These are phyloP conservation scores for Syzygium aromaticum DNA, from an alignment of 345 rosid species.

Conservation along the genomic window DNA sequence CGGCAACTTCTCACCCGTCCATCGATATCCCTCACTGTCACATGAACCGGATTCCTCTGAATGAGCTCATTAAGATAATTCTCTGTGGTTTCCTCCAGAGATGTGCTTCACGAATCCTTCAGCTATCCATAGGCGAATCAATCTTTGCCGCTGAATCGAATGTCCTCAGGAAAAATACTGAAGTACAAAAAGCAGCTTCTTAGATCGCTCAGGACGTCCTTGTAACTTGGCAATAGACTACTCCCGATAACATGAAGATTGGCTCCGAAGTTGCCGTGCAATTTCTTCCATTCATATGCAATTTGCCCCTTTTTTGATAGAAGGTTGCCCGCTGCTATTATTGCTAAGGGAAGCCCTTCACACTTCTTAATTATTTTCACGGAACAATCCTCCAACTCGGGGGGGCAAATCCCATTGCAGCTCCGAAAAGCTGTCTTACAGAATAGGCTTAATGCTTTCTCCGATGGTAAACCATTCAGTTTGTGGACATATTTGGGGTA, in stretches of 20 bases:
- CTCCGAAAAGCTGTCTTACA: not conserved
- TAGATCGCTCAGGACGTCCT: conserved; percentile 1
- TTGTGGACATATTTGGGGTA: not conserved
- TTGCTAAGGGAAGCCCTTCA: conserved; percentile 5
- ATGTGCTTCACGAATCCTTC: conserved; percentile 6
- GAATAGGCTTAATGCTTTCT: not conserved
- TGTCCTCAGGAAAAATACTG: conserved; percentile 12
- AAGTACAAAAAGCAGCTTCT: conserved; percentile 10
- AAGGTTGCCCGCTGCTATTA: not conserved
- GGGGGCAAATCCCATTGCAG: not conserved
- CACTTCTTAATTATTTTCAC: conserved; percentile 1
- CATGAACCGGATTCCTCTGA: conserved; percentile 3
- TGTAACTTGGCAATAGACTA: conserved; percentile 6
- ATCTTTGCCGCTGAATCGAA: not conserved
- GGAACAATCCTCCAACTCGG: not conserved
- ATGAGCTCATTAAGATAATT: conserved; percentile 6
- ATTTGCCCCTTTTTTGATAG: not conserved
- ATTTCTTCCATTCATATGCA: not conserved
- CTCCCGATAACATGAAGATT: not conserved
- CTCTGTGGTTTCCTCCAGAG: conserved; percentile 5
- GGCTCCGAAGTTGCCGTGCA: not conserved
- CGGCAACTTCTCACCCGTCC: conserved; percentile 2
- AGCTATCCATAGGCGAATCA: conserved; percentile 10
- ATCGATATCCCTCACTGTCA: not conserved
- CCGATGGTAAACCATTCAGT: not conserved